A percentile compares a stretch with the other conserved stretches of the same genome.
Evolutionary conservation across 2,329 filamentous ascomycete genomes (phyloP).

Genomic region (Dissoconium aciculare): DNA sequence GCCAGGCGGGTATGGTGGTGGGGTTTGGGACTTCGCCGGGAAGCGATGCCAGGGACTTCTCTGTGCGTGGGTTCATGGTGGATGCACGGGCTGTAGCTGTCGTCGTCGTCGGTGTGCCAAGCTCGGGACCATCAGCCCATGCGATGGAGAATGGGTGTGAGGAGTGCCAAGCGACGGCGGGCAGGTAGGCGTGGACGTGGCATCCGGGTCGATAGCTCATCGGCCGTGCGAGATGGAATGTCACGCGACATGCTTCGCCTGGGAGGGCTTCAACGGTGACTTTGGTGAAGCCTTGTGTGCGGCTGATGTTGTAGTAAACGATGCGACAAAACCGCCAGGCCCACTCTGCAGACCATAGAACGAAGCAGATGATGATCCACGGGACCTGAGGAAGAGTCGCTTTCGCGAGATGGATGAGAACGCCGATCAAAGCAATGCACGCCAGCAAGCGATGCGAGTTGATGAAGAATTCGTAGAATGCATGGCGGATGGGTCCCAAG

Average conservation of each 20-base stretch:
- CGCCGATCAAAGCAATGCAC: constrained; percentile 49
- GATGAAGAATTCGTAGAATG: constrained; percentile 95
- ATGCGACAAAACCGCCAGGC: constrained; percentile 35
- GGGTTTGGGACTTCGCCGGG: constrained; percentile 5
- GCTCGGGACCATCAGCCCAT: constrained; percentile 25
- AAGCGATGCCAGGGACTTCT: constrained; percentile 3
- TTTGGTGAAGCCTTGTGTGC: constrained; percentile 33
- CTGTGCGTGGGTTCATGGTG: constrained; percentile 3
- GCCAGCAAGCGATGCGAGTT: constrained; percentile 69
- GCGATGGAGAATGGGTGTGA: constrained; percentile 38
- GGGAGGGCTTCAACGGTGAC: constrained; percentile 45
- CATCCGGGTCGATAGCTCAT: constrained; percentile 41
- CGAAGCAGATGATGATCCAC: constrained; percentile 59
- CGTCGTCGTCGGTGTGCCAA: constrained; percentile 13
- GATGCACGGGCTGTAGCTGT: constrained; percentile 1
- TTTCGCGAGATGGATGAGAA: constrained; percentile 64
- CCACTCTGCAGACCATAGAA: constrained; percentile 62
- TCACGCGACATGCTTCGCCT: constrained; percentile 45
- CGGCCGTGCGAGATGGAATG: constrained; percentile 42
- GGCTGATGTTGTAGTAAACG: constrained; percentile 39
- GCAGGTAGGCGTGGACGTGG: constrained; percentile 48
- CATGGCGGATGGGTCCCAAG: constrained; percentile 69
- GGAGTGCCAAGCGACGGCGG: constrained; percentile 26
- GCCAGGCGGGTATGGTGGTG: constrained; percentile 10
- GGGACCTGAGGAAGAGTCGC: constrained; percentile 52